Evolutionary conservation across 495 filamentous ascomycete species (phyloP).

Genomic region (Tetracladium setigerum): DNA sequence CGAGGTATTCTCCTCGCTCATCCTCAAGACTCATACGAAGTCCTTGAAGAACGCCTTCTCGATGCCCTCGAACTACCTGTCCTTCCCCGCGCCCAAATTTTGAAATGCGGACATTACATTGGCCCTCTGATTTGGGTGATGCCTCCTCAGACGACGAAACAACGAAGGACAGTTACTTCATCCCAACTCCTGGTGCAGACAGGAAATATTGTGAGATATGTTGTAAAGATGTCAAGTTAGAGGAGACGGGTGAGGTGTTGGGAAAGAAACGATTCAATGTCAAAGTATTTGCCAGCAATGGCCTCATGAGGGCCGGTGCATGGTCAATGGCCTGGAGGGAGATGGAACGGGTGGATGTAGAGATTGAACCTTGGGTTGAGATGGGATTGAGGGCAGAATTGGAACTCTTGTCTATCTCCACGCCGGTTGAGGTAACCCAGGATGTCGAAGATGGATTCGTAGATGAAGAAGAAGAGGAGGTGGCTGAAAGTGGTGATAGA

Average conservation of each 20-base stretch:
- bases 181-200: slow-evolving; percentile 15
- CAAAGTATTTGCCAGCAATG: slow-evolving; percentile 88
- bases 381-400: slow-evolving; percentile 32
- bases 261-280: slow-evolving; percentile 63
- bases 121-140: slow-evolving; percentile 32
- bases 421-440: not conserved
- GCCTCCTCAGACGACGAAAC: slow-evolving; percentile 31
- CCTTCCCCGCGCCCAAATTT: slow-evolving; percentile 49
- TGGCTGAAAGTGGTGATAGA: not conserved
- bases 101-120: slow-evolving; percentile 75
- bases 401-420: slow-evolving; percentile 30
- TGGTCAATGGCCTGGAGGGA: slow-evolving; percentile 94
- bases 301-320: slow-evolving; percentile 81
- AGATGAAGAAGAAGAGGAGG: slow-evolving; percentile 19
- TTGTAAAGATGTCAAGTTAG: slow-evolving; percentile 25
- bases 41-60: slow-evolving; percentile 86
- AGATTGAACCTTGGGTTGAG: slow-evolving; percentile 62
- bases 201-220: slow-evolving; percentile 16
- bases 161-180: slow-evolving; percentile 34
- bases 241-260: slow-evolving; percentile 42
- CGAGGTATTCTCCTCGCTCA: slow-evolving; percentile 83
- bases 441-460: slow-evolving; percentile 26
- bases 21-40: slow-evolving; percentile 81
- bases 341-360: slow-evolving; percentile 95
- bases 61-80: slow-evolving; percentile 75